Evolutionary conservation across 1,284 basidiomycete species (phyloP).

Genomic region (Vanrija sp.): DNA sequence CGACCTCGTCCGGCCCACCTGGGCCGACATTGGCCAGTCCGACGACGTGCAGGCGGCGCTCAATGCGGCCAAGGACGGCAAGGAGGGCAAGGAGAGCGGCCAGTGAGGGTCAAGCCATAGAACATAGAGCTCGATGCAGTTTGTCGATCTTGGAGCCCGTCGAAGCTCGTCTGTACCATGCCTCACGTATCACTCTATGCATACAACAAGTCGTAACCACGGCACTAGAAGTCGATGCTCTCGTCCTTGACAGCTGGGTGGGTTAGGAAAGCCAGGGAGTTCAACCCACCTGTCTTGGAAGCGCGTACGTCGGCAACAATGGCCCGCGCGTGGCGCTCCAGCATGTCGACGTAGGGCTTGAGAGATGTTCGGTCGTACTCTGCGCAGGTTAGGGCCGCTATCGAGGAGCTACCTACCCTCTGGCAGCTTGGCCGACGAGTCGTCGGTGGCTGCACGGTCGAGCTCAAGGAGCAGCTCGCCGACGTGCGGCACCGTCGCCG

Average conservation of each 20-base stretch:
- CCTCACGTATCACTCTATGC: not conserved
- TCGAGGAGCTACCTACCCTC: not conserved
- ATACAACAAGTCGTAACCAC: not conserved
- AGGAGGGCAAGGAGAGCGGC: not conserved
- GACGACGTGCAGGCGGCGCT: too few relatives aligned
- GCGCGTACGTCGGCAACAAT: slow-evolving; percentile 49
- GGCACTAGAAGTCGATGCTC: not conserved
- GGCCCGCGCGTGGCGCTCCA: slow-evolving; percentile 65
- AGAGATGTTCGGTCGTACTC: slow-evolving; percentile 58
- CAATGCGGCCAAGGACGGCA: too few relatives aligned
- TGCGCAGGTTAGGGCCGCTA: slow-evolving; percentile 8
- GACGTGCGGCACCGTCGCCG: slow-evolving; percentile 79
- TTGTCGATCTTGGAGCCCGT: too few relatives aligned
- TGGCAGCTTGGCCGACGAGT: slow-evolving; percentile 4
- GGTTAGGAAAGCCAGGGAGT: too few relatives aligned
- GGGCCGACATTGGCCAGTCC: too few relatives aligned
- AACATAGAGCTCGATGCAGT: too few relatives aligned
- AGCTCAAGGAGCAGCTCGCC: slow-evolving; percentile 76
- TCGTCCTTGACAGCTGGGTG: not conserved
- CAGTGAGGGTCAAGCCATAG: too few relatives aligned
- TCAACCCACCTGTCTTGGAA: slow-evolving; percentile 13
- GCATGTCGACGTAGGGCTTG: slow-evolving; percentile 82
- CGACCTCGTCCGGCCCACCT: too few relatives aligned
- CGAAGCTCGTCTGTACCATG: too few relatives aligned
- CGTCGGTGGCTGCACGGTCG: slow-evolving; percentile 27